Evolutionary conservation across 495 filamentous ascomycete genomes (phyloP), one percentile per base, ranked within the genome.

Genomic region (Penicillium nucicola): DNA sequence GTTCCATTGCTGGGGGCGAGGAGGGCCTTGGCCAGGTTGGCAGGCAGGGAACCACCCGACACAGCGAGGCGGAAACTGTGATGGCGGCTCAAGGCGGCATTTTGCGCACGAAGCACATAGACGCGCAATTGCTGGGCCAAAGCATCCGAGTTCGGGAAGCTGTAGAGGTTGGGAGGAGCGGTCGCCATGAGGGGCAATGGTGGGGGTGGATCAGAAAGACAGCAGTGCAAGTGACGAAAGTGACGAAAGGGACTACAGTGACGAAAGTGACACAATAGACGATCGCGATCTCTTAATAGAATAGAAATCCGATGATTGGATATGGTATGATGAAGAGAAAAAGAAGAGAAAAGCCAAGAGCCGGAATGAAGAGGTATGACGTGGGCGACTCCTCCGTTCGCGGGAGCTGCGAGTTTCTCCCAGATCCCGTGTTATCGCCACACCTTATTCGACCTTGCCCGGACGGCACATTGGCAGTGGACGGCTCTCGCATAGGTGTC

Each of bases 11-110:
- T 69, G 1, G 76, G 69, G 1, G 84, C 67, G 4, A 97, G 81
- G 9, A 98, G 84, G 2, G 90, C 88, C 53, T 79, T 79, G 15
- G 90, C 90, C 18, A 98, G 88, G 20, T 86, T 88, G 48, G 85
- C 82, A 18, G 93, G 93, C 6, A 98, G 84, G 12, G 95, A 97
- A 40, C 93, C 95, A 57, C 95, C 93, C 2, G 93, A 97, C 36
- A 98, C 87, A 37, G 84, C 93, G 50, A 98, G 76, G 64, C 92
- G 92, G 79, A 98, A 96, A 60, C 77, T 80, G 45, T 76, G 72
- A 69, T 98, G 93, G 42, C 90, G 89, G 38, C 75, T 72, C 14
- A 97, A 61, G 25, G 89, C 89, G 28, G 84, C 79, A 57, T 84
- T 87, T 72, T 98, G 92, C 53, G 75, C 79, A 37, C 83, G 76